Evolutionary conservation across 2,329 filamentous ascomycete species (phyloP).

Genomic region (Nakataea oryzae): DNA sequence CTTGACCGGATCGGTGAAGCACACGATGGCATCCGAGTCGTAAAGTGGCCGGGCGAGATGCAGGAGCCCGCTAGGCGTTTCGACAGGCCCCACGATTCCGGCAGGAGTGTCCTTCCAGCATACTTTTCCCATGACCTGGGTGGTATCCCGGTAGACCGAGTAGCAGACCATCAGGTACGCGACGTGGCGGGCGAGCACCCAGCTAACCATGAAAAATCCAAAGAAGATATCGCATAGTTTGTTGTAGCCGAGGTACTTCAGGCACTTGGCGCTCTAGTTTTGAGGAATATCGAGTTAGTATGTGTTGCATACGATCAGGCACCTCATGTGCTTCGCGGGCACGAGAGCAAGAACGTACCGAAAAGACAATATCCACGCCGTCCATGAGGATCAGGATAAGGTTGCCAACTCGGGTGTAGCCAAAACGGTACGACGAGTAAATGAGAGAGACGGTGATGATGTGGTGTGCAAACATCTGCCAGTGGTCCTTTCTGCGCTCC

Average conservation of each 20-base stretch:
- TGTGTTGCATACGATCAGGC: neutral
- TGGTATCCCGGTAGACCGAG: constrained; percentile 63
- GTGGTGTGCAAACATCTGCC: constrained; percentile 93
- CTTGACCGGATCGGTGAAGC: constrained; percentile 66
- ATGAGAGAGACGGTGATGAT: constrained; percentile 79
- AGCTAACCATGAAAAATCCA: constrained; percentile 73
- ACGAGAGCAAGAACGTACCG: constrained; percentile 42
- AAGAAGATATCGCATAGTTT: constrained; percentile 74
- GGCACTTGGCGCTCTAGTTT: constrained; percentile 70
- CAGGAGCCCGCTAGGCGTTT: constrained; percentile 33
- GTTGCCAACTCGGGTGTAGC: constrained; percentile 79
- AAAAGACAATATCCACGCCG: constrained; percentile 77
- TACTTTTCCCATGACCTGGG: constrained; percentile 50
- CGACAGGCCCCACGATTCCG: constrained; percentile 38
- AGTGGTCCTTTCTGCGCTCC: constrained; percentile 86
- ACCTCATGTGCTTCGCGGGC: no score
- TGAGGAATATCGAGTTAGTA: neutral
- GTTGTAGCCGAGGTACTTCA: constrained; percentile 78
- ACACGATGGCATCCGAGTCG: constrained; percentile 62
- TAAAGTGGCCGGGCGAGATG: constrained; percentile 68
- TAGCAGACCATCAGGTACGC: constrained; percentile 72
- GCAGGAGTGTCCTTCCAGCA: constrained; percentile 56
- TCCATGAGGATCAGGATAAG: constrained; percentile 91
- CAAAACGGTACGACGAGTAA: constrained; percentile 73
- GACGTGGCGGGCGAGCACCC: constrained; percentile 76